Conservation (phyloP, 164 flowering plant genomes). For the Dillenia turbinata region DNA sequence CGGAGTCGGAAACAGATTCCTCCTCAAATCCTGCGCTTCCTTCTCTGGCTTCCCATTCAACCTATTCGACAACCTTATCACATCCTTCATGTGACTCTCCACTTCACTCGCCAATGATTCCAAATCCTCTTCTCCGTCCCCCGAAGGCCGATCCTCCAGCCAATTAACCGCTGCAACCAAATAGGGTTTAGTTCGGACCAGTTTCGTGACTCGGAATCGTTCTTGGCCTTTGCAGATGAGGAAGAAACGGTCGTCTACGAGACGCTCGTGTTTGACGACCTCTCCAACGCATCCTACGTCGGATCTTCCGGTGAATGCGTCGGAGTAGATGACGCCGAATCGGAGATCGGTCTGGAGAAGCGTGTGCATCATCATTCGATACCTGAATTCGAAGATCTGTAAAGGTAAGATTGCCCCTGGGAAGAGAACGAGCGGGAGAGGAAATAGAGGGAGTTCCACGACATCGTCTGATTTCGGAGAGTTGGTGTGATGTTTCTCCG, state of each 20-base stretch:
- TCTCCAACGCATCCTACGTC: slow-evolving; percentile 97
- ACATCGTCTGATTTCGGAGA: slow-evolving; percentile 54
- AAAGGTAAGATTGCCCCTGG: slow-evolving; percentile 93
- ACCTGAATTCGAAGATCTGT: slow-evolving; percentile 93
- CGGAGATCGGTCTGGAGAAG: slow-evolving; percentile 93
- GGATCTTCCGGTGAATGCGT: slow-evolving; percentile 64
- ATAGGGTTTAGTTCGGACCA: slow-evolving; percentile 81
- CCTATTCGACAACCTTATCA: slow-evolving; percentile 77
- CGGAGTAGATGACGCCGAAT: slow-evolving; percentile 86
- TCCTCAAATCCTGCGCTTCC: slow-evolving; percentile 68
- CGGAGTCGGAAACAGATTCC: slow-evolving; percentile 88
- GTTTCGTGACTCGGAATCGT: slow-evolving; percentile 60
- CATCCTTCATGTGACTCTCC: slow-evolving; percentile 87
- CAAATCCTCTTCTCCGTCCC: slow-evolving; percentile 50
- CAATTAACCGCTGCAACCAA: slow-evolving; percentile 77
- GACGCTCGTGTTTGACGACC: slow-evolving; percentile 89
- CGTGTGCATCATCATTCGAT: slow-evolving; percentile 98
- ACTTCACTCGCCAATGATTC: slow-evolving; percentile 70
- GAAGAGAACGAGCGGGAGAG: slow-evolving; percentile 91
- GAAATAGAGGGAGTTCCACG: slow-evolving; percentile 89
- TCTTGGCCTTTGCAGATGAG: slow-evolving; percentile 95
- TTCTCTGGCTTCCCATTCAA: slow-evolving; percentile 89
- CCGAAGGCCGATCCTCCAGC: slow-evolving; percentile 88
- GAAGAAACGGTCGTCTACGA: slow-evolving; percentile 92
- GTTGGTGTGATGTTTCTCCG: slow-evolving; percentile 57